Base-by-base conservation (phyloP, 345 rosid genomes). In the Dovyalis caffra region DNA sequence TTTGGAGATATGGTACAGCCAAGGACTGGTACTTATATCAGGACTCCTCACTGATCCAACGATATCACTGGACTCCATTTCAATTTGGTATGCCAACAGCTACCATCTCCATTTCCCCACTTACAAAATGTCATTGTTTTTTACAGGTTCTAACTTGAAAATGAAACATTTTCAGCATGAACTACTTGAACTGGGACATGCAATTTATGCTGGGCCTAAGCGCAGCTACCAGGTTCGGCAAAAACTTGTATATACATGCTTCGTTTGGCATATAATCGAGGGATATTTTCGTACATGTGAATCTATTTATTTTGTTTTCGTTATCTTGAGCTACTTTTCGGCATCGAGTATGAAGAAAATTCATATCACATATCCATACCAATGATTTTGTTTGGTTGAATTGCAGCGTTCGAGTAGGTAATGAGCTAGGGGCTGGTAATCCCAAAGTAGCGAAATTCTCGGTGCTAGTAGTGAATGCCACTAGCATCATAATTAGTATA, bases 1-100 rank as follows among this genome's bases (percentile, higher is more conserved):
- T 74, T 90, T 95, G 89, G 99, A 95, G 88, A 87, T 95, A 70
- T 95, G 99, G 97, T 95, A 93, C 87, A 87, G 69, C 78, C 99
- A 95, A 89, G 99, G 97, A 68, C 81, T 95, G 78, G 98, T 95
- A 74, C 83, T 95, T 8, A 81, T 95, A 38, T 88, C 97, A 8
- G 99, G 99, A 34, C 87, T 90, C 38, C 99, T 95, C 64, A 3
- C 91, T 12, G 74, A 87, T 74, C 90, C 99, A 1, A 89, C 93
- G 33, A 75, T 95, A 60, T 51, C 99, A n/a, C 78, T 95, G 3
- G 98, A 91, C 76, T 88, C 99, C 23, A 79, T 91, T 80, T 91
- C 98, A 56, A 93, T 95, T 15, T 93, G 98, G 99, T 93, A 88
- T 57, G 75, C 60, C 4, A 1, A 34, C 12, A 0, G 10, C 57